phyloP scores from a whole-genome alignment of 495 filamentous ascomycete species.

The Schizothecium vesticola region DNA sequence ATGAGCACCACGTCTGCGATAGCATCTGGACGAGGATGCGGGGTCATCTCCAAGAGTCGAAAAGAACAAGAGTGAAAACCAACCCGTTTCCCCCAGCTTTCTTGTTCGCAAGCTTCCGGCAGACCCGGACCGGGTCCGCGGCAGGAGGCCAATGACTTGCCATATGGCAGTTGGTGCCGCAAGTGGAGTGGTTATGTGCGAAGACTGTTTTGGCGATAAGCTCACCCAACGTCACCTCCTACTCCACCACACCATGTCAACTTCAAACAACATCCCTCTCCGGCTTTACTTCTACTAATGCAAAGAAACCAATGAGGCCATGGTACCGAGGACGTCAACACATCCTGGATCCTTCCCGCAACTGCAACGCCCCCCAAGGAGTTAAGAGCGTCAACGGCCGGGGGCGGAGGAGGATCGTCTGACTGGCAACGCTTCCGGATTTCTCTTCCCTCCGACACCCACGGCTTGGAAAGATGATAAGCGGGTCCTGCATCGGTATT shows the following conservation, averaged over 20 bases:
- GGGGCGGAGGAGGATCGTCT: background rate
- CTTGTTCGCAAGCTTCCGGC: background rate
- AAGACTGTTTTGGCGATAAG: background rate
- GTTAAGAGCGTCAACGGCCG: background rate
- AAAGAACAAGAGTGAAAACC: background rate
- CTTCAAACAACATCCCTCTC: background rate
- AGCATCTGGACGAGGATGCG: background rate
- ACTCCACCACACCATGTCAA: background rate
- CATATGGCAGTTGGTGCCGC: background rate
- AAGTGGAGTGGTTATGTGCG: background rate
- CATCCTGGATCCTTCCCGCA: background rate
- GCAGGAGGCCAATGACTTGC: background rate
- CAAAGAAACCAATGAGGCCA: background rate
- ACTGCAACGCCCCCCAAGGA: background rate
- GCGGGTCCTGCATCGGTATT: background rate
- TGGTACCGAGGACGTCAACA: background rate
- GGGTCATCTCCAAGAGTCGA: background rate
- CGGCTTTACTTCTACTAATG: background rate
- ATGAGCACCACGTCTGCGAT: background rate
- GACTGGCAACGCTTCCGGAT: background rate
- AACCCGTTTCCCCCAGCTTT: background rate
- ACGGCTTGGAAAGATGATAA: background rate
- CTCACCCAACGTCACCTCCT: background rate
- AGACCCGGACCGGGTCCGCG: background rate
- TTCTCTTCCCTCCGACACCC: background rate